Conservation (phyloP, 164 flowering plant species). For the Aristolochia contorta region DNA sequence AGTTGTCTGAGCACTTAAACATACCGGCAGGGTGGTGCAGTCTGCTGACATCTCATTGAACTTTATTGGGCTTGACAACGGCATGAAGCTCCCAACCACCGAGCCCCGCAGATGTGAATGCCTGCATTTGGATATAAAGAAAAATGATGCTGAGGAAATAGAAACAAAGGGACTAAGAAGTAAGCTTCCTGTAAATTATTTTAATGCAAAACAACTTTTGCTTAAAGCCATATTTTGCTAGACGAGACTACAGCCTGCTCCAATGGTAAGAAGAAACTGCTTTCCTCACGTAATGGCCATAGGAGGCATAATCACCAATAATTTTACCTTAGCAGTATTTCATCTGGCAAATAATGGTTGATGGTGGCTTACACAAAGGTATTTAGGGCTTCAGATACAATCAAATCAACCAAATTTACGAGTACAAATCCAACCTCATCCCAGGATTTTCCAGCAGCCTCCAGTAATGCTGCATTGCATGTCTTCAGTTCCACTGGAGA, state of each 20-base stretch:
- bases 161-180: not conserved
- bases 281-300: too few species aligned
- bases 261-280: too few species aligned
- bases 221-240: too few species aligned
- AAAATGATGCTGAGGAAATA: not conserved
- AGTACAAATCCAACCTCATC: conserved; percentile 48
- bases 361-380: too few species aligned
- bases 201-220: not conserved
- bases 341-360: too few species aligned
- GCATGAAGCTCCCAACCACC: conserved; percentile 96
- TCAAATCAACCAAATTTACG: not conserved
- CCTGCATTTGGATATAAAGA: conserved; percentile 30
- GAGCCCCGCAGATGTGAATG: conserved; percentile 60
- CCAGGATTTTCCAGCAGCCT: conserved; percentile 80
- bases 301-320: too few species aligned
- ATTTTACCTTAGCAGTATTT: too few species aligned
- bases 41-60: too few species aligned
- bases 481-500: conserved; percentile 68
- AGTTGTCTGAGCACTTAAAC: too few species aligned
- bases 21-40: too few species aligned
- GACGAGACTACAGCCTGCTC: too few species aligned
- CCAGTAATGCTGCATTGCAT: conserved; percentile 91
- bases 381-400: not conserved
- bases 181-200: not conserved
- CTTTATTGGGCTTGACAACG: conserved; percentile 47